A percentile compares a stretch with the other conserved stretches of the same genome.
Conservation (phyloP, 164 flowering plant genomes). For the Vitis vinifera region ASM3070453v1 NC_081823.1:5384501-5385000, state of each 20-base stretch:
- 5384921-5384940: too few relatives aligned
- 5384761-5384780: conserved; percentile 44
- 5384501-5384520: conserved; percentile 48
- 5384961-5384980: too few relatives aligned
- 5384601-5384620: conserved; percentile 43
- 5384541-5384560: conserved; percentile 48
- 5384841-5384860: conserved; percentile 10
- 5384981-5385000: too few relatives aligned
- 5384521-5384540: conserved; percentile 49
- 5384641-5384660: conserved; percentile 25
- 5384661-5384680: conserved; percentile 33
- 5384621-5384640: conserved; percentile 63
- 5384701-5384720: conserved; percentile 16
- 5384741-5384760: conserved; percentile 34
- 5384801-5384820: background rate
- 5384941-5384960: too few relatives aligned
- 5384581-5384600: conserved; percentile 19
- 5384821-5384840: conserved; percentile 17
- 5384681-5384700: conserved; percentile 24
- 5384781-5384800: conserved; percentile 59
- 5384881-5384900: conserved; percentile 36
- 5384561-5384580: conserved; percentile 69
- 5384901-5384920: conserved; percentile 25
- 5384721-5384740: conserved; percentile 15
- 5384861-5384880: conserved; percentile 36